These are phyloP conservation scores for Naganishia cerealis DNA, from an alignment of 1,284 basidiomycete genomes.

Conservation along the genomic window DNA sequence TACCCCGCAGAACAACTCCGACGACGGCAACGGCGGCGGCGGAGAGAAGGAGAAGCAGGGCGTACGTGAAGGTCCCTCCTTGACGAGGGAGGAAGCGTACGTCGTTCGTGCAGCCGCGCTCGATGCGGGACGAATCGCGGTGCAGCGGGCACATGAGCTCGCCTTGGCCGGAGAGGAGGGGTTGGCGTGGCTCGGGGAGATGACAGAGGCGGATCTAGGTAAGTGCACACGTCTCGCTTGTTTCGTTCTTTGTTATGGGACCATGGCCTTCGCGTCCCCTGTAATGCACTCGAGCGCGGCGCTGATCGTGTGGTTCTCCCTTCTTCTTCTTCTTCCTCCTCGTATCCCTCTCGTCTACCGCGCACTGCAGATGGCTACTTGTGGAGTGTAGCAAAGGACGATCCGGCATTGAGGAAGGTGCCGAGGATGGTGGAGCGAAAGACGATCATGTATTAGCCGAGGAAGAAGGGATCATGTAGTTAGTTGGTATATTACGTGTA, in stretches of 20 bases:
- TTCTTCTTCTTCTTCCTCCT: no score
- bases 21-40: not conserved
- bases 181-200: conserved; percentile 59
- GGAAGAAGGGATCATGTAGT: not conserved
- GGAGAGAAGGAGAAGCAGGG: conserved; percentile 39
- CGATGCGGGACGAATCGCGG: conserved; percentile 69
- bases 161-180: conserved; percentile 36
- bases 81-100: conserved; percentile 66
- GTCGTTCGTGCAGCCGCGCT: conserved; percentile 76
- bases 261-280: no score
- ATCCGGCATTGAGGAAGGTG: conserved; percentile 26
- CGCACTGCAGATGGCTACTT: conserved; percentile 27
- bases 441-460: conserved; percentile 30
- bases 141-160: conserved; percentile 56
- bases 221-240: not conserved
- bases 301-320: not conserved
- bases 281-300: not conserved
- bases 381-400: conserved; percentile 32
- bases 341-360: no score
- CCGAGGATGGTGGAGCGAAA: conserved; percentile 31
- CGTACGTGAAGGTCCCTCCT: conserved; percentile 60
- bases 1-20: conserved; percentile 3
- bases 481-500: no score
- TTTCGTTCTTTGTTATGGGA: not conserved
- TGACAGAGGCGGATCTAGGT: conserved; percentile 33